These are phyloP conservation scores for Castanea sativa DNA, from an alignment of 306 rosid species.

Conservation along the genomic window DNA sequence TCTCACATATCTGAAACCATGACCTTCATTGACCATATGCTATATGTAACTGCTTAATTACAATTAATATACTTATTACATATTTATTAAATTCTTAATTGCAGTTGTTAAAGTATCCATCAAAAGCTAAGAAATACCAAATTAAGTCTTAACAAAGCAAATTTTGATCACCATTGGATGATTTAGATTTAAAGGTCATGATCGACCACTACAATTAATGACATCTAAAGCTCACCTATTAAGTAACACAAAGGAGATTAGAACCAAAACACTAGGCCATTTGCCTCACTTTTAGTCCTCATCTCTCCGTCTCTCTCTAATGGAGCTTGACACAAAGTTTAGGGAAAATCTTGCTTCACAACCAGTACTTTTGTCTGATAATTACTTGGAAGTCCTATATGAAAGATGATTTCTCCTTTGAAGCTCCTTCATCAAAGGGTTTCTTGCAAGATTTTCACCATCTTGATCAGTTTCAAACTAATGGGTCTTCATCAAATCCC, in stretches of 20 bases:
- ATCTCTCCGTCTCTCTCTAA: constrained; percentile 33
- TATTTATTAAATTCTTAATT: constrained; percentile 23
- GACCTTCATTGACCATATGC: constrained; percentile 34
- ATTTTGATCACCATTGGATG: constrained; percentile 36
- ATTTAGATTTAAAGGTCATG: constrained; percentile 19
- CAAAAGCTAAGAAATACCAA: constrained; percentile 7
- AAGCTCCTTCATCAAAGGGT: constrained; percentile 39
- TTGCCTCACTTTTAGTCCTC: constrained; percentile 14
- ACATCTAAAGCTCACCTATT: constrained; percentile 28
- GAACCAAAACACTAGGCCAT: constrained; percentile 25
- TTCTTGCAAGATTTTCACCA: constrained; percentile 72
- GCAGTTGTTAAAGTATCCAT: constrained; percentile 27
- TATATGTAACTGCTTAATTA: constrained; percentile 30
- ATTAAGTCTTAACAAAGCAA: neutral
- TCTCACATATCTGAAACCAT: neutral
- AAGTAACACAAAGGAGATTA: constrained; percentile 36
- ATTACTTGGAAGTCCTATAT: constrained; percentile 28
- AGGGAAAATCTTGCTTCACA: constrained; percentile 38
- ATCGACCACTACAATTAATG: constrained; percentile 37
- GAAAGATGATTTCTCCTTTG: constrained; percentile 47
- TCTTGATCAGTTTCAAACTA: constrained; percentile 41
- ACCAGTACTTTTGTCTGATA: constrained; percentile 36
- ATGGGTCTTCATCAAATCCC: constrained; percentile 51
- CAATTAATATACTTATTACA: neutral
- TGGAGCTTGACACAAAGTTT: constrained; percentile 50